Evolutionary conservation across 106 monocot species (phyloP), one percentile per base, ranked within the genome.

Genomic region (Dendrobium chrysotoxum): DNA sequence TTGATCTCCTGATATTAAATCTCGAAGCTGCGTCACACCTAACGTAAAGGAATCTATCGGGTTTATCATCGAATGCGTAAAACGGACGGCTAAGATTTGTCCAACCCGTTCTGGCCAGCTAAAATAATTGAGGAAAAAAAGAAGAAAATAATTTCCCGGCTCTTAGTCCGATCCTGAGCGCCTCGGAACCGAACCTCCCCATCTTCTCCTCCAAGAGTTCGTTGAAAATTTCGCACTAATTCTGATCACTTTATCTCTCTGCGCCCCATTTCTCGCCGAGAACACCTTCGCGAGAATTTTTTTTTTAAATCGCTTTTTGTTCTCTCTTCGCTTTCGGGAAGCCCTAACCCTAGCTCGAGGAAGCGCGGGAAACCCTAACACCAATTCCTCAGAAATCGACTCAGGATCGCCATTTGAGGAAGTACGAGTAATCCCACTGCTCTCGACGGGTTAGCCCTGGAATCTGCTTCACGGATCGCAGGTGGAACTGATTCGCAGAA

Each of bases 151-250:
- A 47, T 76, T 46, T 76, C 26, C 41, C n/a, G 74, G 40, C 74
- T 74, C 41, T 16, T 18, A 21, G 2, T 40, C 74, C 41, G 74
- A 47, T 11, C 46, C 76, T 74, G 5, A 26, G 8, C 16, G 76
- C 47, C 28, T 76, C 76, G 76, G 76, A 76, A 3, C 76, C 76
- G 76, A 76, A 76, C 11, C 76, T 76, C 44, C 76, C 76, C 46
- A 26, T 76, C 76, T 76, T 76, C 76, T 76, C 76, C 45, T 76
- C 47, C 76, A 47, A 76, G 76, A 76, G 76, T 76, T 76, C 76
- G 76, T 76, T 76, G 76, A 76, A 76, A 74, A 25, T 76, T 76
- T 76, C 44, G 76, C 47, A 76, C 74, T 74, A 74, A 74, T 74
- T 74, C 74, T 40, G 74, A 74, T 44, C 76, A 44, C 40, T 46